Percentiles rank a stretch among this genome's conserved stretches.
phyloP scores from a whole-genome alignment of 1,139 yeast genomes.

The Yamadazyma buinensis region DNA sequence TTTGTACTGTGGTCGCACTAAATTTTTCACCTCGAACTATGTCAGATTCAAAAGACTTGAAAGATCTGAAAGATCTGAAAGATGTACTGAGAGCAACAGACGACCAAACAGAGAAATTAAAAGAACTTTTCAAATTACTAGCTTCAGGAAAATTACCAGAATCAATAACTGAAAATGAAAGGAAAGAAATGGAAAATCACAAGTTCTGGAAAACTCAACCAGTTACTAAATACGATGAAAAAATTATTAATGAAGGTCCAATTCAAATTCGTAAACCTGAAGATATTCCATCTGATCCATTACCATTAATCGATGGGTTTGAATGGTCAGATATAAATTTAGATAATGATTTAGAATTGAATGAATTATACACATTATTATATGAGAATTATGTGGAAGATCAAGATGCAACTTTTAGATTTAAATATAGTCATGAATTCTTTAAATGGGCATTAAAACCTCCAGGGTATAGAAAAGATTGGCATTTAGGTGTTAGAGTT shows the following conservation, averaged over 20 bases:
- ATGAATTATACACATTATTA: constrained; percentile 73
- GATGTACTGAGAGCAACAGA: too few species aligned
- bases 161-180: constrained; percentile 47
- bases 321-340: constrained; percentile 88
- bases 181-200: constrained; percentile 77
- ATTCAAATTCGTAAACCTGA: constrained; percentile 71
- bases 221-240: constrained; percentile 72
- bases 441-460: constrained; percentile 92
- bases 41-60: constrained; percentile 5
- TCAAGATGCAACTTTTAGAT: constrained; percentile 85
- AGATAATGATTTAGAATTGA: constrained; percentile 50
- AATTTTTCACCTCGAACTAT: constrained; percentile 1
- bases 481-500: constrained; percentile 94
- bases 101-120: too few species aligned
- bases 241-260: constrained; percentile 72
- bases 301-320: constrained; percentile 69
- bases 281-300: constrained; percentile 68
- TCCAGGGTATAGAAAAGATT: constrained; percentile 87
- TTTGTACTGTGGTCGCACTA: background rate
- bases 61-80: too few species aligned
- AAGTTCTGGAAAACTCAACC: constrained; percentile 99
- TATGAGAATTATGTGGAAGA: constrained; percentile 95
- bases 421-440: constrained; percentile 80
- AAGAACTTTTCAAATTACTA: too few species aligned
- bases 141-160: constrained; percentile 42